Base-by-base conservation (phyloP, 306 rosid genomes). In the Hippophae rhamnoides region DNA sequence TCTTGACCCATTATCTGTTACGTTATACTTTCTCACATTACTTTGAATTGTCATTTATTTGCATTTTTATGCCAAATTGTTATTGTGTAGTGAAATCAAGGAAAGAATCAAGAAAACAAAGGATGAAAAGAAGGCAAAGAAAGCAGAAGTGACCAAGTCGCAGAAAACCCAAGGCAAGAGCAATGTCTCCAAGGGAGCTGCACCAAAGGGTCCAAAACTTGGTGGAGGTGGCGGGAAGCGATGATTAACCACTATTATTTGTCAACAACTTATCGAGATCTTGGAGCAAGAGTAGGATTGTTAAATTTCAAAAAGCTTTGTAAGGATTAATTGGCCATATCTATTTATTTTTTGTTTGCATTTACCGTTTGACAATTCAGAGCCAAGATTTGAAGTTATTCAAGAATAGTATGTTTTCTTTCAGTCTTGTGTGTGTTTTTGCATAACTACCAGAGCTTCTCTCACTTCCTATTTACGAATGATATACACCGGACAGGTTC, bases 171-270 rank as follows among this genome's bases (percentile, higher is more conserved):
- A 53, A 56, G 82, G 81, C 26, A 86, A 86, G 76, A 74, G 83
- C 38, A 83, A 44, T 61, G 55, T 76, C 54, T 5, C 78, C 3
- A 89, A 81, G 84, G 89, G 92, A 69, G 75, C 77, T 38, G 68
- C 9, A 56, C 71, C 92, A 6, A 89, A 89, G 76, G 97, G 97
- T 56, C 95, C 92, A 38, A 89, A 89, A 56, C 71, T 89, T 50
- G 95, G 97, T 9, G 97, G 97, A 2, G 94, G 96, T 0, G 96
- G 96, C 1, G 96, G 97, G 2, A 85, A 83, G 72, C 97, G 97
- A 47, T 89, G 66, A 86, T 89, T 64, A 83, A 54, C 71, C 5
- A 31, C 25, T 38, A 18, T 68, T 44, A 47, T 55, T 62, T 60
- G 56, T 62, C 23, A 18, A 18, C 62, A 38, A 56, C 52, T 44